These are phyloP conservation scores for Chlorella sp. DNA, from an alignment of 139 green algal genomes.

Conservation along the genomic window DNA sequence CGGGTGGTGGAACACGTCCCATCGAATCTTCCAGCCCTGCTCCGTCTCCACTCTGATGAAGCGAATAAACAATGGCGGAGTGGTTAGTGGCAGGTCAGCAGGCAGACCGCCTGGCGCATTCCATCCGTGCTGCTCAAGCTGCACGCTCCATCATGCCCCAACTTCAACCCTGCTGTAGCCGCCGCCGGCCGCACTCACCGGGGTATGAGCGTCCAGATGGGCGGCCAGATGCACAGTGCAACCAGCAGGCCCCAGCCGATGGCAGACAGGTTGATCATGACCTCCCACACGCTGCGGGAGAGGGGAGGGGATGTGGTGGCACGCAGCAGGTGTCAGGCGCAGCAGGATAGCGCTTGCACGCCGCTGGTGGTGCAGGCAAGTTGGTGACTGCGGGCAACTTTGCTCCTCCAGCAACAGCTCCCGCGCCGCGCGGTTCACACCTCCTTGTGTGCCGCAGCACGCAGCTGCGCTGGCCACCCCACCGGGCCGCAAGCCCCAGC, in stretches of 20 bases:
- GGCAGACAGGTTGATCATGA: slow-evolving; percentile 33
- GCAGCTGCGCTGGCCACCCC: no score
- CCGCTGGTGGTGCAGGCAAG: not conserved
- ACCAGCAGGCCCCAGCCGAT: slow-evolving; percentile 35
- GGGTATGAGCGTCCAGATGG: slow-evolving; percentile 34
- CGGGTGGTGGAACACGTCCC: slow-evolving; percentile 13
- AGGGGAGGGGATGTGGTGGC: no score
- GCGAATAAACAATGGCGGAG: not conserved
- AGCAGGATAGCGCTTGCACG: not conserved
- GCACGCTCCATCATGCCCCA: no score
- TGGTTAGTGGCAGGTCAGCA: not conserved
- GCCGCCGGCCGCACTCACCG: not conserved
- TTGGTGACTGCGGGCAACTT: not conserved
- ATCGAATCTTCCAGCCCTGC: slow-evolving; percentile 10
- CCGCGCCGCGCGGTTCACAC: no score
- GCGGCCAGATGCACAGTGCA: slow-evolving; percentile 37
- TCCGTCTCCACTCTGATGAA: slow-evolving; percentile 29
- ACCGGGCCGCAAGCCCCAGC: not conserved
- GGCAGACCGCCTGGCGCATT: no score
- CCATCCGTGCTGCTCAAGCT: no score
- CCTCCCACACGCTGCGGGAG: not conserved
- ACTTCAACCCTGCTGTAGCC: no score
- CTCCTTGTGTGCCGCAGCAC: no score
- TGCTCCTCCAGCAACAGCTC: not conserved
- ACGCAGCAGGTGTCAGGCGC: not conserved